These are phyloP conservation scores for Aspergillus sp. DNA, from an alignment of 2,329 filamentous ascomycete species.

Conservation along the genomic window DNA sequence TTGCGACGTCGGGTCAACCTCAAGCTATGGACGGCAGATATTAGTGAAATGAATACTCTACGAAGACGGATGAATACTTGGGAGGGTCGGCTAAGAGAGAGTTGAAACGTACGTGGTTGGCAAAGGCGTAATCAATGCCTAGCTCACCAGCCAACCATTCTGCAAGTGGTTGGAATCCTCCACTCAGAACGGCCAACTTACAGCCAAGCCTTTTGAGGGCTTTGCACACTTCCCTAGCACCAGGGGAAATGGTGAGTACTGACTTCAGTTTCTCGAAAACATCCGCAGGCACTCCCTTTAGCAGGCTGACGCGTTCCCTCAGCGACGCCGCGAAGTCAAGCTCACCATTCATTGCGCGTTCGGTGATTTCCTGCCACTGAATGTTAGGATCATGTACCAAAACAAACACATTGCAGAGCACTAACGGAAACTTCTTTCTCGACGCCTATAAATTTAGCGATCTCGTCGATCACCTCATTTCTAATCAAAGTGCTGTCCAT, in stretches of 20 bases:
- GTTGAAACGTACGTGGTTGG: slow-evolving; percentile 68
- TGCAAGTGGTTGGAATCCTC: slow-evolving; percentile 87
- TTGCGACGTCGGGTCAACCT: slow-evolving; percentile 47
- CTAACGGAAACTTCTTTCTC: slow-evolving; percentile 70
- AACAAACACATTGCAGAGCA: slow-evolving; percentile 20
- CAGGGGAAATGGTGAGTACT: slow-evolving; percentile 76
- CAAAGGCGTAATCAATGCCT: slow-evolving; percentile 82
- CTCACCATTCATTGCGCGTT: slow-evolving; percentile 92
- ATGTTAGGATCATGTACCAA: slow-evolving; percentile 9
- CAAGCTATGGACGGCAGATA: slow-evolving; percentile 37
- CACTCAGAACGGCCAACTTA: slow-evolving; percentile 86
- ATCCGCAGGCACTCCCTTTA: slow-evolving; percentile 74
- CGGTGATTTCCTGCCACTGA: slow-evolving; percentile 68
- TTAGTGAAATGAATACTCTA: not conserved
- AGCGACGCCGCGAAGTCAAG: slow-evolving; percentile 86
- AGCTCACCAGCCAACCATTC: slow-evolving; percentile 79
- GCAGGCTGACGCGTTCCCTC: slow-evolving; percentile 73
- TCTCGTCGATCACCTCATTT: slow-evolving; percentile 95
- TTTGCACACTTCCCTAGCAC: slow-evolving; percentile 71
- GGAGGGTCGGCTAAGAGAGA: not conserved
- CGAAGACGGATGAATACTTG: not conserved
- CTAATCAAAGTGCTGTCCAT: slow-evolving; percentile 98
- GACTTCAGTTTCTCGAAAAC: slow-evolving; percentile 77
- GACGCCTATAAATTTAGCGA: slow-evolving; percentile 82
- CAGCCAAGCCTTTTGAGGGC: slow-evolving; percentile 76